phyloP scores from a whole-genome alignment of 441 rosid species.

The Jatropha multifida region DNA sequence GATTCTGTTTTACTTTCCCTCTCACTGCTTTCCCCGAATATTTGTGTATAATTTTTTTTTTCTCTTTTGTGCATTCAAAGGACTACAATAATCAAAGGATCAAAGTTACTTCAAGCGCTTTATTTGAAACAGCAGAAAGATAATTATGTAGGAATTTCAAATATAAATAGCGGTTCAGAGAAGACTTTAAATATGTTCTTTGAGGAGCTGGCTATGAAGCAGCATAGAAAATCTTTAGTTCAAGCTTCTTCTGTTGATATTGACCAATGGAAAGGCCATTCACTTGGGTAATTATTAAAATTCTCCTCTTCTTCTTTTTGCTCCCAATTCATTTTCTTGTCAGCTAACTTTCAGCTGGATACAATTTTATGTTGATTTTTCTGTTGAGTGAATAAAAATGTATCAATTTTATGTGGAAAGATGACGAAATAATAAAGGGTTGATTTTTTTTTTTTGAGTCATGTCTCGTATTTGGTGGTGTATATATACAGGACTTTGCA shows the following conservation, averaged over 20 bases:
- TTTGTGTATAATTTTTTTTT: background rate
- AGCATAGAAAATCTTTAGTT: constrained; percentile 49
- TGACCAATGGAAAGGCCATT: constrained; percentile 82
- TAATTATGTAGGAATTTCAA: constrained; percentile 9
- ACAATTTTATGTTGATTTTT: background rate
- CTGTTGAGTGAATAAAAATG: background rate
- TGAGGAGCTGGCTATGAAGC: constrained; percentile 60
- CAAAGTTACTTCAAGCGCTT: constrained; percentile 51
- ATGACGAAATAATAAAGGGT: background rate
- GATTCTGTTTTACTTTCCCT: background rate
- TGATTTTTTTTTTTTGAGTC: too few relatives aligned
- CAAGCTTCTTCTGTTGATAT: constrained; percentile 44
- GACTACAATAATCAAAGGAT: constrained; percentile 46
- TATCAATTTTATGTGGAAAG: background rate
- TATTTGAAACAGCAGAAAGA: constrained; percentile 41
- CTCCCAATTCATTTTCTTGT: background rate
- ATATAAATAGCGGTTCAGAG: constrained; percentile 29
- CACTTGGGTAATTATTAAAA: constrained; percentile 43
- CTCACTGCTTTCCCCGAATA: background rate
- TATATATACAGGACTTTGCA: background rate
- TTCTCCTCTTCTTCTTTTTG: background rate
- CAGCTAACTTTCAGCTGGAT: background rate
- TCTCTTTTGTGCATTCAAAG: constrained; percentile 26
- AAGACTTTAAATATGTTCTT: constrained; percentile 39
- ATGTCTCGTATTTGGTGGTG: background rate